Conservation (phyloP, 148 eudicot species). For the Dysphania ambrosioides region DNA sequence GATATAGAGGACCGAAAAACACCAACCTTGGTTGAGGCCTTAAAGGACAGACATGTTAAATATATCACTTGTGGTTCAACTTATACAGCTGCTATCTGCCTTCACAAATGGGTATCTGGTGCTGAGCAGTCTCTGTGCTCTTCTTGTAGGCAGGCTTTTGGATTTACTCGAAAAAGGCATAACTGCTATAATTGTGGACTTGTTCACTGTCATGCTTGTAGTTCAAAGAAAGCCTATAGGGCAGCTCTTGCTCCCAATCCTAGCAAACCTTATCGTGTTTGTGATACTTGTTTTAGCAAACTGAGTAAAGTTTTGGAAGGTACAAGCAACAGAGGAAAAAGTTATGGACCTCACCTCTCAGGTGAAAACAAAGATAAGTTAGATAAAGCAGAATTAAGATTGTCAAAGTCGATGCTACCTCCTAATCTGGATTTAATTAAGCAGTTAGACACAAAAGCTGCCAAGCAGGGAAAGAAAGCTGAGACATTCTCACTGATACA, state of each 20-base stretch:
- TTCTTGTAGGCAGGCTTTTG: constrained; percentile 90
- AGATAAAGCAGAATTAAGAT: constrained; percentile 75
- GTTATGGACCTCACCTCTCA: constrained; percentile 71
- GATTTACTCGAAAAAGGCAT: constrained; percentile 91
- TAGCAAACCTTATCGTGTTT: constrained; percentile 83
- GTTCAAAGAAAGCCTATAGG: constrained; percentile 73
- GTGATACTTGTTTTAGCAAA: constrained; percentile 82
- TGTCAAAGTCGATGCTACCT: constrained; percentile 53
- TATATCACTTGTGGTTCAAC: constrained; percentile 88
- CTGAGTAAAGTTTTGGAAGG: constrained; percentile 76
- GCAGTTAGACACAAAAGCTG: constrained; percentile 84
- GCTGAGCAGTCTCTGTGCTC: constrained; percentile 97
- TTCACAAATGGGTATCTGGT: constrained; percentile 97
- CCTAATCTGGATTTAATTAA: constrained; percentile 74
- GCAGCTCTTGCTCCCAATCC: constrained; percentile 95
- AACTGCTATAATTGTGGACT: constrained; percentile 98
- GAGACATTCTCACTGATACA: constrained; percentile 61
- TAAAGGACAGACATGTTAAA: constrained; percentile 85
- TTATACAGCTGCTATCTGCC: constrained; percentile 81
- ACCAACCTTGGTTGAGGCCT: constrained; percentile 75
- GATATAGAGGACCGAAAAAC: constrained; percentile 83
- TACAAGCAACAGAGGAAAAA: constrained; percentile 46
- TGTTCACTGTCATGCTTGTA: constrained; percentile 93
- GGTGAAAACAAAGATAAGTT: constrained; percentile 89
- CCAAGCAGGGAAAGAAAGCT: constrained; percentile 79